A percentile compares a stretch with the other conserved stretches of the same genome.
Evolutionary conservation across 331 rosid genomes (phyloP).

Genomic region (Erythrophleum ivorense): DNA sequence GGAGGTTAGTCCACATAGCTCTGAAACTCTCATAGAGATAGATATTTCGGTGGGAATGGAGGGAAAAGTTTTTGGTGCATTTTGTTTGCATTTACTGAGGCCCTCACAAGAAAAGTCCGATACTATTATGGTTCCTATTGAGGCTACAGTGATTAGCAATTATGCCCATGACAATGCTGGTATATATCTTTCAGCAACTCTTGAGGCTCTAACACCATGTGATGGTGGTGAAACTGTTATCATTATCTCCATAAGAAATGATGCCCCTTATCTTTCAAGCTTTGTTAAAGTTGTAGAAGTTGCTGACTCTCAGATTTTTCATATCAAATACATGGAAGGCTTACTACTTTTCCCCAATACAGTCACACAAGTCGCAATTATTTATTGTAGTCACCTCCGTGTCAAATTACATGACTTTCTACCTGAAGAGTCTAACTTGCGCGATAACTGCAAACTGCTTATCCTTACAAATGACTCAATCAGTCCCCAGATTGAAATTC

Average conservation of each 20-base stretch:
- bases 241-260: constrained; percentile 70
- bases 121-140: constrained; percentile 80
- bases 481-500: constrained; percentile 73
- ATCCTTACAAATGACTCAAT: constrained; percentile 79
- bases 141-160: constrained; percentile 64
- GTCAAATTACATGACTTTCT: constrained; percentile 43
- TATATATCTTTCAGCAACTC: constrained; percentile 61
- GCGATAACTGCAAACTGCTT: constrained; percentile 62
- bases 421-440: constrained; percentile 47
- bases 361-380: constrained; percentile 75
- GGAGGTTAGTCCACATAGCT: constrained; percentile 81
- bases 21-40: constrained; percentile 70
- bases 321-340: constrained; percentile 65
- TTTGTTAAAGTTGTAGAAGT: constrained; percentile 64
- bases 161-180: constrained; percentile 43
- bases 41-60: constrained; percentile 66
- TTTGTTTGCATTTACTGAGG: constrained; percentile 79
- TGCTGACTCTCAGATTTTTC: constrained; percentile 59
- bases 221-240: constrained; percentile 55
- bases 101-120: constrained; percentile 72
- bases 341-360: constrained; percentile 86
- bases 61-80: constrained; percentile 76
- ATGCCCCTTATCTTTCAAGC: constrained; percentile 57
- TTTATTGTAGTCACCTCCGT: constrained; percentile 59
- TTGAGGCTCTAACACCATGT: constrained; percentile 61